Evolutionary conservation across 805 yeast species (phyloP).

Genomic region (Jamesozyma gamospora): DNA sequence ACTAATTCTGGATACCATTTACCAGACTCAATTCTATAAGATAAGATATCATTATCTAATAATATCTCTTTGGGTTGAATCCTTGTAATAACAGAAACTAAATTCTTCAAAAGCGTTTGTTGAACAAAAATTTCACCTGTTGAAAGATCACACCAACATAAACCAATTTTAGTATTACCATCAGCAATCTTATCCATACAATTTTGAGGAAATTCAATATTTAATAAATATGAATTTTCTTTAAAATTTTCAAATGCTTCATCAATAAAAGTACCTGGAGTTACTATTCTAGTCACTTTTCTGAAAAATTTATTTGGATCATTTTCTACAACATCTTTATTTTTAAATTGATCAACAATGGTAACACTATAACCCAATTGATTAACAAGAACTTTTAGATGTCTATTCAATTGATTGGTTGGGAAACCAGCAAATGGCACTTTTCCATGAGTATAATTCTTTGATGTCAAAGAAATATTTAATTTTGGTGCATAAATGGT

Average conservation of each 20-base stretch:
- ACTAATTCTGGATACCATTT: conserved; percentile 48
- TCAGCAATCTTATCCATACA: conserved; percentile 31
- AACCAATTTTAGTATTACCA: conserved; percentile 42
- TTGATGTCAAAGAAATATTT: conserved; percentile 60
- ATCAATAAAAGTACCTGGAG: conserved; percentile 89
- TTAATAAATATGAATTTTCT: conserved; percentile 58
- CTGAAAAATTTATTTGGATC: conserved; percentile 42
- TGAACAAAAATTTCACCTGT: conserved; percentile 72
- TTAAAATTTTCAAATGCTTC: conserved; percentile 71
- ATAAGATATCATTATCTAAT: conserved; percentile 38
- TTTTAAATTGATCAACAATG: conserved; percentile 57
- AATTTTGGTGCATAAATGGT: conserved; percentile 56
- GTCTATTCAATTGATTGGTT: conserved; percentile 54
- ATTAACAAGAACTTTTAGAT: conserved; percentile 62
- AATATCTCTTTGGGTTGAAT: conserved; percentile 76
- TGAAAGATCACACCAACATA: conserved; percentile 84
- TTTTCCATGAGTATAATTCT: conserved; percentile 34
- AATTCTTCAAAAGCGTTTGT: conserved; percentile 45
- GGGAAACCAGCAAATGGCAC: conserved; percentile 94
- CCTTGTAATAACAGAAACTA: conserved; percentile 65
- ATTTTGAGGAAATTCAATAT: conserved; percentile 51
- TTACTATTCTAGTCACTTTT: conserved; percentile 66
- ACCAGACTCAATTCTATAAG: conserved; percentile 35
- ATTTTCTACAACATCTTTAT: conserved; percentile 20
- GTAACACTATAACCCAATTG: conserved; percentile 67